Evolutionary conservation across 306 rosid genomes (phyloP), one percentile per base, ranked within the genome.

Genomic region (Rosa chinensis): DNA sequence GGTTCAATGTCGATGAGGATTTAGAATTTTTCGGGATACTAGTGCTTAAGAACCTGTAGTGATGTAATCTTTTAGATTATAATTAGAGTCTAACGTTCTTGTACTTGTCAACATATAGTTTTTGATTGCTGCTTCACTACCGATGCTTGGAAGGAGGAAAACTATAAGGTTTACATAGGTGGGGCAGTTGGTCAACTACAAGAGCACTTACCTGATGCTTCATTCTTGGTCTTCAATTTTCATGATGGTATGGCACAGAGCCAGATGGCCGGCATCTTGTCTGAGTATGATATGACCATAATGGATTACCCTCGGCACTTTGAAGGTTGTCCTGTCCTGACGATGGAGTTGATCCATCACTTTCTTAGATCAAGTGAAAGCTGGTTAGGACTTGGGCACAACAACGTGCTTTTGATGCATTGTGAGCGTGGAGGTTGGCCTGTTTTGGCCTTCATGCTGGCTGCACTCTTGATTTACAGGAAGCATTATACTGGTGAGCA

Each of bases 341-440:
- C 86, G 35, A 88, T 92, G 88, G 99, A 94, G 88, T 83, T 94
- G 78, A 76, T 94, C 52, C 99, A 92, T 81, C 97, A 94, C 76
- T 94, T 92, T 84, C 80, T 94, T 71, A 84, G 94, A 86, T 94
- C 99, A 14, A 76, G 95, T 66, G 99, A 94, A 81, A 94, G 99
- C 75, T 94, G 99, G 99, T 91, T 92, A 10, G 87, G 95, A 9
- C 97, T 89, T 59, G 97, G 99, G 72, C 93, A 79, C 23, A 80
- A 90, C 2, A 94, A 92, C 53, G 91, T 91, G 86, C 77, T 94
- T 86, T 73, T 94, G 76, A 91, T 94, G 97, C 97, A 94, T 73
- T 94, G 97, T 64, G 99, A 92, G 72, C 91, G 89, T 13, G 99
- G 99, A 20, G 97, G 93, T 70, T 94, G 99, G 99, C 92, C 97